Conservation (phyloP, 2,329 filamentous ascomycete genomes). For the Aspergillus caelatus region DNA sequence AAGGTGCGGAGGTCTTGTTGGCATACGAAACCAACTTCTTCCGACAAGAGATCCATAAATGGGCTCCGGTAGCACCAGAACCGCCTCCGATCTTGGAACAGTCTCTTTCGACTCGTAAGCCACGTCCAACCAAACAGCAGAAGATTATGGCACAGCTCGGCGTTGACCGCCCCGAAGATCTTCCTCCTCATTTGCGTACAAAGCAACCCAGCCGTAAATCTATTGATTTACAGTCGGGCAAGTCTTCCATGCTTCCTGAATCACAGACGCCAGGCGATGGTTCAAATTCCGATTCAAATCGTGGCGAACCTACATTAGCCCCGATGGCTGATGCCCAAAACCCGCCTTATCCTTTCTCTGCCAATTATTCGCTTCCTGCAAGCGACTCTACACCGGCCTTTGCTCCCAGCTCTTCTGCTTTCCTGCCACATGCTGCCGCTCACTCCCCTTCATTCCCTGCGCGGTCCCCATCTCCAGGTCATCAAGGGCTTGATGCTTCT, state of each 20-base stretch:
- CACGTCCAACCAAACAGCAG: slow-evolving; percentile 92
- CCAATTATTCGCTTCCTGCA: slow-evolving; percentile 41
- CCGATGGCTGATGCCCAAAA: slow-evolving; percentile 33
- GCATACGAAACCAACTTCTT: slow-evolving; percentile 97
- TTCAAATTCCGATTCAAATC: slow-evolving; percentile 32
- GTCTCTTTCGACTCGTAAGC: slow-evolving; percentile 91
- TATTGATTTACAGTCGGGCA: slow-evolving; percentile 47
- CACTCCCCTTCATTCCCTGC: slow-evolving; percentile 44
- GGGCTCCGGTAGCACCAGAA: slow-evolving; percentile 84
- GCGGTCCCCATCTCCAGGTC: slow-evolving; percentile 41
- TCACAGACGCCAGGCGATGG: slow-evolving; percentile 34
- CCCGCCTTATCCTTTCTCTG: slow-evolving; percentile 41
- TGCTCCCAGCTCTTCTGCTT: slow-evolving; percentile 37
- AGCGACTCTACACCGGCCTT: slow-evolving; percentile 42
- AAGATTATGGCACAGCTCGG: slow-evolving; percentile 89
- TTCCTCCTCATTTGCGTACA: slow-evolving; percentile 79
- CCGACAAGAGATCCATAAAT: slow-evolving; percentile 91
- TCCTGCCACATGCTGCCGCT: slow-evolving; percentile 38
- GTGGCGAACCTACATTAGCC: slow-evolving; percentile 37
- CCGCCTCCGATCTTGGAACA: slow-evolving; percentile 83
- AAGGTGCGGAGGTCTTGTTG: slow-evolving; percentile 91
- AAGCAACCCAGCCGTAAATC: slow-evolving; percentile 76
- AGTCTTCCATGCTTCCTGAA: slow-evolving; percentile 32
- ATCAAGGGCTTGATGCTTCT: slow-evolving; percentile 39
- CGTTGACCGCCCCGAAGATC: slow-evolving; percentile 85